Conservation (phyloP, 768 basidiomycete species). For the Lepiota venenata region DNA sequence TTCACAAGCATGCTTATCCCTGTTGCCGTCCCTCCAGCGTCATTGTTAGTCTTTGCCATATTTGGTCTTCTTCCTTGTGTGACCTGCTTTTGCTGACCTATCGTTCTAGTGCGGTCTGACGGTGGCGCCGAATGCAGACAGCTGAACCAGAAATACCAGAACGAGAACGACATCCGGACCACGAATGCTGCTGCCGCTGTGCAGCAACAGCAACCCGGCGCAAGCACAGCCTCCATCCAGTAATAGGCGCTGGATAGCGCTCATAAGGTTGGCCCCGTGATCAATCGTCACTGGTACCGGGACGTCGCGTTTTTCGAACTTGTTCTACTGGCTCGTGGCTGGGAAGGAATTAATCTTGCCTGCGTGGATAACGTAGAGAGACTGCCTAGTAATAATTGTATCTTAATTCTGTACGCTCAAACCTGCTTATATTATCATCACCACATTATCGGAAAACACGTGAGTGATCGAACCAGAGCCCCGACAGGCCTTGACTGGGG, state of each 20-base stretch:
- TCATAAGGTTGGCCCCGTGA: neutral
- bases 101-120: conserved; percentile 70
- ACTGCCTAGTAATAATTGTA: conserved; percentile 6
- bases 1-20: conserved; percentile 5
- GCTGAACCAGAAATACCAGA: conserved; percentile 35
- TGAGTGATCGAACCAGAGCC: conserved; percentile 13
- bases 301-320: conserved; percentile 3
- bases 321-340: conserved; percentile 3
- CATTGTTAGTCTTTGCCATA: conserved; percentile 56
- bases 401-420: conserved; percentile 5
- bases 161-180: conserved; percentile 15
- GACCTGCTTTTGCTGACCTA: conserved; percentile 22
- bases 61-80: conserved; percentile 14
- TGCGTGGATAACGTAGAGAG: neutral
- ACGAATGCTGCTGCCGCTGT: neutral
- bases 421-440: neutral
- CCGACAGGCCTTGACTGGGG: too few species aligned
- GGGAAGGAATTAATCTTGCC: conserved; percentile 10
- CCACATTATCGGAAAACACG: conserved; percentile 11
- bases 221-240: conserved; percentile 1
- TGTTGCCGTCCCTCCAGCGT: conserved; percentile 45
- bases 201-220: conserved; percentile 5
- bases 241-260: neutral
- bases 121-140: conserved; percentile 76
- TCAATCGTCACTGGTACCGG: neutral